Evolutionary conservation across 2,329 filamentous ascomycete genomes (phyloP), one percentile per base, ranked within the genome.

Genomic region (Paradendryphiella salina): DNA sequence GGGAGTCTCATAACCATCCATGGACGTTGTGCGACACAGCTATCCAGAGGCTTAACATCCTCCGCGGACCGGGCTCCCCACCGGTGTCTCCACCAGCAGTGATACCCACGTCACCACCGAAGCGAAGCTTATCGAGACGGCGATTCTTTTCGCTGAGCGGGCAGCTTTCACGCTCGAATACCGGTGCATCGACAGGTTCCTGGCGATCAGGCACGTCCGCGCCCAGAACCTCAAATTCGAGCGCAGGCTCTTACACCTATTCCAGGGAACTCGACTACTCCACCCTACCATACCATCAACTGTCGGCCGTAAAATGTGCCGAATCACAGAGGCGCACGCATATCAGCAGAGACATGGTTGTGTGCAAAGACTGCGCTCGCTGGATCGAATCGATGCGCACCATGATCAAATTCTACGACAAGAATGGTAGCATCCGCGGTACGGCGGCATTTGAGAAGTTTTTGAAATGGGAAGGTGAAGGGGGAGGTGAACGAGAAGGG

Each of bases 351-450:
- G 52, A 60, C 4, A 65, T 65, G 57, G 54, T 60, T 3, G 66
- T 72, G 1, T 72, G 69, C 33, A 64, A 66, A 35, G 56, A 56
- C 18, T 72, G 69, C 32, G 54, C 50, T 45, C 51, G 52, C 45
- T 63, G 63, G 56, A 56, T 72, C 4, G 52, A 53, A 21, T 54
- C 66, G 14, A 71, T 72, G 67, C 57, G 65, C 39, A 58, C 42
- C 34, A 68, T 72, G 67, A 44, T 72, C 29, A 56, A 51, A 14
- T 43, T 61, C 23, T 70, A 63, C 44, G 66, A 72, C 31, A 69
- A 65, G 48, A 64, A 60, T 6, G 65, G 65, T 18, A 68, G 63
- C 46, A 52, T 72, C 17, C 55, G 50, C 17, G 68, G 67, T n/a
- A 70, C 62, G 2, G 49, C 37, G 29, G 66, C 65, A 0, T 71